Base-by-base conservation (phyloP, 352 stramenopile genomes). In the Pythium dissotocum region DNA sequence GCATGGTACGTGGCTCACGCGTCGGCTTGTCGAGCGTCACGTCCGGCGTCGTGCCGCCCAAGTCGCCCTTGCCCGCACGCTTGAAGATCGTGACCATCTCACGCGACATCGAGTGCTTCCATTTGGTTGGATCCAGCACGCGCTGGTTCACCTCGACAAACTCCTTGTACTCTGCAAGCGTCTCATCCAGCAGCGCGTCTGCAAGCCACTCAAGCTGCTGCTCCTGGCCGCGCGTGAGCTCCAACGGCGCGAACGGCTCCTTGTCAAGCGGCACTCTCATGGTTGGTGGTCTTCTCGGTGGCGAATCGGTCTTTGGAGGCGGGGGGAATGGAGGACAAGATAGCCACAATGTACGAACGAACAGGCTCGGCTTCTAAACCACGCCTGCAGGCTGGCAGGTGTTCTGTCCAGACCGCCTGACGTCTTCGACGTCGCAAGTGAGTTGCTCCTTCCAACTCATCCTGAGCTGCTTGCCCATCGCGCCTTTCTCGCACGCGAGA, bases 91-190 rank as follows among this genome's bases (percentile, higher is more conserved):
- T 16, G 2, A 55, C 26, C 5, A 9, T n/a, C 26, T 55, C 48
- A 14, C 48, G 48, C 48, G 48, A 55, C 48, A 55, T 55, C 12
- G 48, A 10, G 24, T 55, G 48, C 48, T 55, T 55, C 48, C 48
- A 55, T 18, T 55, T 32, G 21, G 2, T 55, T 4, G 48, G 48
- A 33, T 55, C 48, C 48, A 55, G 26, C 2, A 14, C 9, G 10
- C 48, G 48, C 48, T 55, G 48, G 21, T 55, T 32, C 7, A 55
- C 21, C 6, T 55, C 48, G 21, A 33, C 48, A 26, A 35, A 55
- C 12, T 55, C 21, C 21, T 32, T 55, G 48, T 55, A 55, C 48
- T 55, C 48, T 8, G 48, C 48, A 2, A 55, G 48, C 0, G 48
- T 55, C 26, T 55, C 48, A 18, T 55, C 21, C 13, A 55, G 48